Evolutionary conservation across 306 rosid species (phyloP).

Genomic region (Begonia fuchsioides): DNA sequence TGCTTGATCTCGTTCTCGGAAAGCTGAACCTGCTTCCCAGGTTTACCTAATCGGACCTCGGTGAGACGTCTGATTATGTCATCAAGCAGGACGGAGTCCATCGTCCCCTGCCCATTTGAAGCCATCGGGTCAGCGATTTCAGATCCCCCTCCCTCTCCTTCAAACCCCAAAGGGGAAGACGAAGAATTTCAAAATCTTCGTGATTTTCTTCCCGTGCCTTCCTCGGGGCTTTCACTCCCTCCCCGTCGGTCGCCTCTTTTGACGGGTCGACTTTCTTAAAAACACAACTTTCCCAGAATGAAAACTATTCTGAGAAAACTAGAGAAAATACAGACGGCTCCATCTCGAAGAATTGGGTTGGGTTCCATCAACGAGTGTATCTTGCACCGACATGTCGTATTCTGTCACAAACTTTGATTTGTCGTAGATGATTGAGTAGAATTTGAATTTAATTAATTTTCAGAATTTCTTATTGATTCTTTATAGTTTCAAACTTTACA

Average conservation of each 20-base stretch:
- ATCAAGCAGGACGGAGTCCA: constrained; percentile 64
- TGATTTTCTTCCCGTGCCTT: constrained; percentile 2
- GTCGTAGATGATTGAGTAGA: no score
- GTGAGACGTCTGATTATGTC: constrained; percentile 84
- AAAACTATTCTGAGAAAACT: no score
- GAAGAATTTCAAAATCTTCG: not conserved
- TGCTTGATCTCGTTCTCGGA: constrained; percentile 93
- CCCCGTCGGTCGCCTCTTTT: not conserved
- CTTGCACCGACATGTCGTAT: no score
- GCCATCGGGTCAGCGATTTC: constrained; percentile 21
- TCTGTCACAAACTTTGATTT: no score
- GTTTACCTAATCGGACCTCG: constrained; percentile 69
- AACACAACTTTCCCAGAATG: not conserved
- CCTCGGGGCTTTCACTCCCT: no score
- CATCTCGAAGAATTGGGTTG: no score
- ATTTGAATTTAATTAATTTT: no score
- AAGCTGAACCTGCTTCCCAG: constrained; percentile 91
- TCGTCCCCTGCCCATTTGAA: constrained; percentile 44
- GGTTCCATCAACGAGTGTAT: no score
- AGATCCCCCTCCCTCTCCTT: constrained; percentile 2
- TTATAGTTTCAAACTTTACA: no score
- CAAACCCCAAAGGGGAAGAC: not conserved
- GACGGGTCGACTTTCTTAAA: not conserved
- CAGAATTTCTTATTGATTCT: no score
- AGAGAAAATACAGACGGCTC: no score